Percentiles rank a stretch among this genome's conserved stretches.
These are phyloP conservation scores for Sporodiniella umbellata DNA, from an alignment of 371 early-diverging fungal species.

Conservation along the genomic window DNA sequence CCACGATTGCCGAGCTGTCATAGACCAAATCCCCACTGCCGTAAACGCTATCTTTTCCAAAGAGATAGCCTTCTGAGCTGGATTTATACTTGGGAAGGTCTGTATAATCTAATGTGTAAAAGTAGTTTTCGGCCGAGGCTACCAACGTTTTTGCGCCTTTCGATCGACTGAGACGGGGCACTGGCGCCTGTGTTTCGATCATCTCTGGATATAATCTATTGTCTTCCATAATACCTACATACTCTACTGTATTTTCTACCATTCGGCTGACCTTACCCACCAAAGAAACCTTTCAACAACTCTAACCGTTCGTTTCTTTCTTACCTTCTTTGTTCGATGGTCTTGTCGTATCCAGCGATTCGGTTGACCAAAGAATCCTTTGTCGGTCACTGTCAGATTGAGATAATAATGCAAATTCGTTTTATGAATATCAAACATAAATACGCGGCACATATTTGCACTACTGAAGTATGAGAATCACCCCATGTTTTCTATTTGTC, in stretches of 20 bases:
- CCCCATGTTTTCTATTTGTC: not conserved
- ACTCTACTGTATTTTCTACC: conserved; percentile 18
- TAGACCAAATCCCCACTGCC: not conserved
- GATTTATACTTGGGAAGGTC: conserved; percentile 21
- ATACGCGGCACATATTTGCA: conserved; percentile 24
- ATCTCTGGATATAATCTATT: conserved; percentile 37
- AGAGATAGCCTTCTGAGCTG: too few species aligned
- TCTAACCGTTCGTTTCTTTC: not conserved
- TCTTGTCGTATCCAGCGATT: conserved; percentile 14
- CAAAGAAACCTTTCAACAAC: too few species aligned
- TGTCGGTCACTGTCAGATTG: conserved; percentile 30
- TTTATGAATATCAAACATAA: conserved; percentile 32
- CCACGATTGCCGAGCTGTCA: conserved; percentile 23
- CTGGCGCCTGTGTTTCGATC: conserved; percentile 12
- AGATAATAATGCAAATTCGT: conserved; percentile 18
- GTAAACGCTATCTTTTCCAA: not conserved
- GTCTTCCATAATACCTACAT: conserved; percentile 42
- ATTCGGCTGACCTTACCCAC: too few species aligned
- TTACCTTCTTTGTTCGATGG: conserved; percentile 3
- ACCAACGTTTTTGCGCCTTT: conserved; percentile 29
- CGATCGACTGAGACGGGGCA: conserved; percentile 23
- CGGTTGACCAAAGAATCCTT: not conserved
- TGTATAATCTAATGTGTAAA: conserved; percentile 36
- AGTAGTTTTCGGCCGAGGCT: conserved; percentile 22
- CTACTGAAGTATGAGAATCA: conserved; percentile 3